phyloP scores from a whole-genome alignment of 192 early-diverging fungal species.

The Coemansia sp. region DNA sequence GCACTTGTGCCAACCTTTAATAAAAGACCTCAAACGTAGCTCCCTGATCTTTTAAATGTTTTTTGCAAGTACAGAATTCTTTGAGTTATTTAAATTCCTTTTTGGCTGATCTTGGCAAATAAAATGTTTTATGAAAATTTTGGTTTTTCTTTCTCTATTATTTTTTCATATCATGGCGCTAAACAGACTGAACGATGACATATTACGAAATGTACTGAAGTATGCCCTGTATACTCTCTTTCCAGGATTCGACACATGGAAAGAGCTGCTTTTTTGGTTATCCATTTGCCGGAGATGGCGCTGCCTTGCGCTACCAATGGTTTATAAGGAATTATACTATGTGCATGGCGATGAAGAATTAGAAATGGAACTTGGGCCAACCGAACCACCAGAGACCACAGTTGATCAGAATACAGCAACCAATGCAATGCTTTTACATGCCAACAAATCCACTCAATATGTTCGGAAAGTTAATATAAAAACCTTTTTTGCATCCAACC shows the following conservation, averaged over 20 bases:
- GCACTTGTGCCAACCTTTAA: too few relatives aligned
- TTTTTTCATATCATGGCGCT: background rate
- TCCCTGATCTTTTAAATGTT: too few relatives aligned
- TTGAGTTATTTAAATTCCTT: too few relatives aligned
- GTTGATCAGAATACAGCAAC: background rate
- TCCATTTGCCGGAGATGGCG: slow-evolving; percentile 14
- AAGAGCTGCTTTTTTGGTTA: background rate
- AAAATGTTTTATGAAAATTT: background rate
- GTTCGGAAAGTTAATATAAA: background rate
- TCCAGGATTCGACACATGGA: slow-evolving; percentile 6
- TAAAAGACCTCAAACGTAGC: too few relatives aligned
- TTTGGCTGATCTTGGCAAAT: too few relatives aligned
- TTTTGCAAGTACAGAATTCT: too few relatives aligned
- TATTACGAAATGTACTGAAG: slow-evolving; percentile 1
- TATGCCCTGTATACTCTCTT: background rate
- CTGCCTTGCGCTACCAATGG: background rate
- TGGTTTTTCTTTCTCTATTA: background rate
- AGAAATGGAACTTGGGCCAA: background rate
- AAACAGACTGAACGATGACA: slow-evolving; percentile 2
- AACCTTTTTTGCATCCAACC: background rate
- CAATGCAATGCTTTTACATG: background rate
- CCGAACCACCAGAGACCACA: background rate
- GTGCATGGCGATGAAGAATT: background rate
- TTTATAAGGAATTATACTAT: slow-evolving; percentile 4
- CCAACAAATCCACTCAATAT: background rate